Evolutionary conservation across 2,329 filamentous ascomycete species (phyloP), one percentile per base, ranked within the genome.

Genomic region (Huntiella abstrusa): DNA sequence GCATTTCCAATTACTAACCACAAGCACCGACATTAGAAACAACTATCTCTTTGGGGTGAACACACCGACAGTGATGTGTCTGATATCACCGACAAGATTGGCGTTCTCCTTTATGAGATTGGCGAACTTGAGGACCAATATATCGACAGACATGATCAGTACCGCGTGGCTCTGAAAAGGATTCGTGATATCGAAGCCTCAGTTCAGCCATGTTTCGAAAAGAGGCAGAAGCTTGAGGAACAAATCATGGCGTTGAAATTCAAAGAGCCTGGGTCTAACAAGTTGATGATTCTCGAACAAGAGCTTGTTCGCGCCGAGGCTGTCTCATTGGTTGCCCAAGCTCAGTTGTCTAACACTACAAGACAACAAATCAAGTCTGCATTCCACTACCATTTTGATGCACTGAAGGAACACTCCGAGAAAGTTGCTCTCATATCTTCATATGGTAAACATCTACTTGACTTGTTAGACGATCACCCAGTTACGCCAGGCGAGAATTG

Each of bases 191-290:
- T 98, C 53, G 91, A 98, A 65, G 87, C 88, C 50, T 96, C 88
- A 16, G 91, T 98, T 43, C 91, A 98, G 66, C 91, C 91, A 48
- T 95, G 87, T 69, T 77, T 91, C 66, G 91, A 98, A 66, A 83
- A 91, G 91, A 98, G 98, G 70, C 88, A 96, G 64, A 98, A 96
- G 68, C 96, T 98, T 59, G 94, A 85, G 57, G 91, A 98, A 61
- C 85, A 96, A 61, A 98, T 98, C 56, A 88, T 91, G 43, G 88
- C 96, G 64, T 75, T 98, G 57, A 98, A 98, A 66, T 98, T 96
- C 77, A 98, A 98, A 70, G 91, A 98, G 64, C 91, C 91, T 55
- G 94, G 93, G 69, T 95, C 87, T 33, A 87, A 88, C 53, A 91
- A 86, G 67, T 95, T 98, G 55, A 86, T 95, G 49, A 87, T 98